Conservation (phyloP, 495 filamentous ascomycete species). For the Cercophora sp. region DNA sequence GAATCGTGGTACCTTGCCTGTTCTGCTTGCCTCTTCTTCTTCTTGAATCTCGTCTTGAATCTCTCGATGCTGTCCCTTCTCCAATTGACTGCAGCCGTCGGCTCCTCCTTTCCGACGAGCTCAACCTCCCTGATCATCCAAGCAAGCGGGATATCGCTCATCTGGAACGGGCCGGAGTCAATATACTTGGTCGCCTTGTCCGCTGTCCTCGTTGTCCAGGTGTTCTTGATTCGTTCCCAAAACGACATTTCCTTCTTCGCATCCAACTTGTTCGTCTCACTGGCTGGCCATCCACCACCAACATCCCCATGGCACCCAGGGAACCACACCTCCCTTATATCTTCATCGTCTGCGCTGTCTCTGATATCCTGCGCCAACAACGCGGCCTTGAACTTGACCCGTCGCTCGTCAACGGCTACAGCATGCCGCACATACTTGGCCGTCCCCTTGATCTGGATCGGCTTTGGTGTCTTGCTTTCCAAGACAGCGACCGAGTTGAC, state of each 20-base stretch:
- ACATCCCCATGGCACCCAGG: conserved; percentile 16
- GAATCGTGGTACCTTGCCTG: conserved; percentile 10
- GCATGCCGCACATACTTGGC: conserved; percentile 13
- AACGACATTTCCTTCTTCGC: background rate
- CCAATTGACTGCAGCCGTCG: conserved; percentile 10
- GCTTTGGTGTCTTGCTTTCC: conserved; percentile 12
- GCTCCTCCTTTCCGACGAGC: conserved; percentile 10
- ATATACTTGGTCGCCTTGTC: conserved; percentile 8
- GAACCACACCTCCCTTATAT: conserved; percentile 18
- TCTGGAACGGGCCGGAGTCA: conserved; percentile 11
- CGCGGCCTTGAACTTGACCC: conserved; percentile 18
- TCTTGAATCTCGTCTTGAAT: conserved; percentile 10
- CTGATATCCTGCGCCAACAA: conserved; percentile 13
- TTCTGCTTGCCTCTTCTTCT: conserved; percentile 10
- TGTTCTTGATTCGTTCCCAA: conserved; percentile 8
- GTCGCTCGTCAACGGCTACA: conserved; percentile 16
- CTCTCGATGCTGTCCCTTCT: background rate
- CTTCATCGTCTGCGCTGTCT: background rate
- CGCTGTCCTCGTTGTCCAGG: conserved; percentile 6
- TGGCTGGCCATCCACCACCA: conserved; percentile 14
- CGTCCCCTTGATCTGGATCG: conserved; percentile 4
- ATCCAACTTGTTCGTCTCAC: conserved; percentile 3
- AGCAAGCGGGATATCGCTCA: conserved; percentile 17
- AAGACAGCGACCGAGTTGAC: conserved; percentile 13
- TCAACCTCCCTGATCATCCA: conserved; percentile 17